Evolutionary conservation across 306 rosid species (phyloP), one percentile per base, ranked within the genome.

Genomic region (Vigna hirtella): DNA sequence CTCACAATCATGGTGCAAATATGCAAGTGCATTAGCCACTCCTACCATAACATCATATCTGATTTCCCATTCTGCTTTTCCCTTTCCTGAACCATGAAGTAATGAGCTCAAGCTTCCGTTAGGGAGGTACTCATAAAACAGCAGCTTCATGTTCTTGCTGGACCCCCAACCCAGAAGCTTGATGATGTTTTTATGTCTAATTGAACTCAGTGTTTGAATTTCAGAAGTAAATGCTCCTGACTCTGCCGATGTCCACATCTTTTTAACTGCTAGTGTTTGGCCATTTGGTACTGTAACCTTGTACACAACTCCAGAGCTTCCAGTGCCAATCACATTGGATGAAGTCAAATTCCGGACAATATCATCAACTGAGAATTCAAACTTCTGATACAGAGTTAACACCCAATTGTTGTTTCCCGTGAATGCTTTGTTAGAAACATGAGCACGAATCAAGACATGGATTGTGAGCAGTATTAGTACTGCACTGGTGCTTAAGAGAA

Each of bases 251-350:
- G 93, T 86, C 94, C 94, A 88, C 90, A 87, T 87, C 86, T 85
- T 91, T 83, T 94, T 90, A 51, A 91, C 94, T 45, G 98, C 97
- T 28, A 94, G 43, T 7, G 81, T 83, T 57, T 84, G 79, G 62
- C 90, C 97, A 49, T 51, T 81, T 38, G 89, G 87, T 75, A 82
- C 85, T 79, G 78, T 76, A 62, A 89, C 88, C 55, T 88, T 86
- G 89, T 91, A 91, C 28, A 91, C 91, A 42, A 90, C 96, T 32
- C 98, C 98, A 14, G 93, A 90, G 84, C 90, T 89, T 78, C 94
- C 94, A 3, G 94, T 88, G 36, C 93, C 98, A 58, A 94, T 86
- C 66, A 91, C 91, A 62, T 91, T 91, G 17, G 93, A 70, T 40
- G 94, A 76, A 11, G 92, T 90, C 53, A 94, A 78, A 71, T 86